Base-by-base conservation (phyloP, 73 alveolate species). In the Uronychia binucleata region DNA sequence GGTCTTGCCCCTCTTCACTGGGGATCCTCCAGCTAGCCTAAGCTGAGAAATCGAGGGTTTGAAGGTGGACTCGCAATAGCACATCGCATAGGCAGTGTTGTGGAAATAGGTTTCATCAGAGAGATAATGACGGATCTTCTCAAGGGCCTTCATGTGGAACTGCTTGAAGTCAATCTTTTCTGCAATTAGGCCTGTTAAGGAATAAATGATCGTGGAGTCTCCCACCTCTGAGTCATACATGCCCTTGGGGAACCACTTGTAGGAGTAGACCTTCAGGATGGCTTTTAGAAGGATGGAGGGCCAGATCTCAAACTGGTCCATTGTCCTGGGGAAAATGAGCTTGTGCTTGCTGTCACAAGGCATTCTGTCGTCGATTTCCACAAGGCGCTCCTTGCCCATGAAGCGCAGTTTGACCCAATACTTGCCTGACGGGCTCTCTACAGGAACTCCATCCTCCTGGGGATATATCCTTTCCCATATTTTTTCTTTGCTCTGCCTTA, bases 371-470 rank as follows among this genome's bases (percentile, higher is more conserved):
- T 98, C 99, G 75, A 98, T 93, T 75, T 95, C 98, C n/a, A 98
- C 97, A 35, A 95, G 93, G 89, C 99, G 96, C 84, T 95, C 98
- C 78, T 94, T 93, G n/a, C 99, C 99, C 96, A 95, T 80, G 92
- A 94, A 93, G 81, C 94, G 90, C 33, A 98, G 84, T 82, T 97
- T 98, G 30, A 98, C 97, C 86, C 96, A 89, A 91, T 98, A 98
- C 86, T 96, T 98, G 0, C 99, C 99, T 84, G 95, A 80, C 0
- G 99, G 99, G 77, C 97, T 96, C 59, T 91, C 89, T 27, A 93
- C 91, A 31, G 99, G 99, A 27, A 93, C 93, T 27, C 99, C 99
- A 88, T 98, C 98, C 85, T 98, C 96, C 90, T 98, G 97, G 14
- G 99, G 99, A 85, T 94, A 98, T 19, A 98, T 97, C 83, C 97